Base-by-base conservation (phyloP, 306 rosid species). In the Prosopis cineraria region DNA sequence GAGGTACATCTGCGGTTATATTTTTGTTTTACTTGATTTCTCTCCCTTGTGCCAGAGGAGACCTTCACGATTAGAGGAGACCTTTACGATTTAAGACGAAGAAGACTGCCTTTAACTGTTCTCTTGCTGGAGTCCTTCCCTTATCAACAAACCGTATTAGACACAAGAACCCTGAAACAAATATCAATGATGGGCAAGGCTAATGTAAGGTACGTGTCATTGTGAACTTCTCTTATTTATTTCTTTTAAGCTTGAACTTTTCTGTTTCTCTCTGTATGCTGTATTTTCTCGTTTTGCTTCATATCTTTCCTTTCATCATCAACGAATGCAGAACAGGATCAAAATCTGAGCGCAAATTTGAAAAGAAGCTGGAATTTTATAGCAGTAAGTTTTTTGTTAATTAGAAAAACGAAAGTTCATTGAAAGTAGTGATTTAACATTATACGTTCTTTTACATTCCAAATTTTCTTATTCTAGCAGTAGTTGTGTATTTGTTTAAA, bases 351-450 rank as follows among this genome's bases (percentile, higher is more conserved):
- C 62, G 29, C 69, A 87, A 84, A 44, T 76, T 76, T 7, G 83
- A 84, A 12, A 84, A 79, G 59, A 84, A 87, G 81, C 66, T 77
- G 11, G 68, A 79, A 19, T 87, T 87, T 69, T 87, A 87, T 69
- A 40, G 86, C 59, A 81, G 90, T 87, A 79, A 36, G 45, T 39
- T 39, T 37, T 65, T 24, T 34, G 0, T 20, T 43, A 10, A 2
- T 31, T 31, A 6, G 1, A 37, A 37, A 37, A 37, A n/a, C n/a
- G n/a, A 1, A 9, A 41, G n/a, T n/a, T n/a, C n/a, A 10, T 41
- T 41, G 45, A 41, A 10, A 41, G 3, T 14, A 19, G 56, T 19
- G n/a, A n/a, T n/a, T n/a, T n/a, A n/a, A n/a, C n/a, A n/a, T n/a
- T n/a, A n/a, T n/a, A n/a, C n/a, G n/a, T n/a, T n/a, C n/a, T n/a